phyloP scores from a whole-genome alignment of 2,329 filamentous ascomycete species.

The Fusarium falciforme region DNA sequence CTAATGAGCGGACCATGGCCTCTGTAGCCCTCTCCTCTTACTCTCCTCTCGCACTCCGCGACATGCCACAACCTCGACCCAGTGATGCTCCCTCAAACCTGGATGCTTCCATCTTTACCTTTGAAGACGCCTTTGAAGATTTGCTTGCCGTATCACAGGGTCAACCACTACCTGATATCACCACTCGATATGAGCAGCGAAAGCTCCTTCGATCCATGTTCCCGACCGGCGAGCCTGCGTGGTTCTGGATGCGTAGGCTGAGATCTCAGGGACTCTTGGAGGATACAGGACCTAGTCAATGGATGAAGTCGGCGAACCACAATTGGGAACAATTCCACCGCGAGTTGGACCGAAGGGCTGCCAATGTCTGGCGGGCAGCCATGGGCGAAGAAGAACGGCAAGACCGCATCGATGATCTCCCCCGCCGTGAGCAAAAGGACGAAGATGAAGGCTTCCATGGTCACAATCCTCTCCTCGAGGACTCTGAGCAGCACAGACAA shows the following conservation, averaged over 20 bases:
- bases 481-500: constrained; percentile 16
- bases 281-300: constrained; percentile 40
- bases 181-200: constrained; percentile 49
- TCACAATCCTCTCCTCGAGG: constrained; percentile 13
- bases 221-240: constrained; percentile 54
- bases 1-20: constrained; percentile 31
- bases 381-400: constrained; percentile 25
- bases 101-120: constrained; percentile 58
- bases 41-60: constrained; percentile 52
- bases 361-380: constrained; percentile 44
- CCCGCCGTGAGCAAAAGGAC: constrained; percentile 18
- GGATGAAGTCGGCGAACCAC: constrained; percentile 24
- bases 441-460: constrained; percentile 19
- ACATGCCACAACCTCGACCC: constrained; percentile 61
- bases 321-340: constrained; percentile 48
- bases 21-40: constrained; percentile 44
- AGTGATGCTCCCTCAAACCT: constrained; percentile 54
- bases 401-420: constrained; percentile 16
- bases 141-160: constrained; percentile 61
- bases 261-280: constrained; percentile 53
- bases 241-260: constrained; percentile 56
- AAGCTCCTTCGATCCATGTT: constrained; percentile 53
- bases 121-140: constrained; percentile 69
- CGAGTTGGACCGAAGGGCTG: constrained; percentile 45
- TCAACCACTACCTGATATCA: constrained; percentile 55